Evolutionary conservation across 352 stramenopile genomes (phyloP), one percentile per base, ranked within the genome.

Genomic region (Achlya hypogyna): DNA sequence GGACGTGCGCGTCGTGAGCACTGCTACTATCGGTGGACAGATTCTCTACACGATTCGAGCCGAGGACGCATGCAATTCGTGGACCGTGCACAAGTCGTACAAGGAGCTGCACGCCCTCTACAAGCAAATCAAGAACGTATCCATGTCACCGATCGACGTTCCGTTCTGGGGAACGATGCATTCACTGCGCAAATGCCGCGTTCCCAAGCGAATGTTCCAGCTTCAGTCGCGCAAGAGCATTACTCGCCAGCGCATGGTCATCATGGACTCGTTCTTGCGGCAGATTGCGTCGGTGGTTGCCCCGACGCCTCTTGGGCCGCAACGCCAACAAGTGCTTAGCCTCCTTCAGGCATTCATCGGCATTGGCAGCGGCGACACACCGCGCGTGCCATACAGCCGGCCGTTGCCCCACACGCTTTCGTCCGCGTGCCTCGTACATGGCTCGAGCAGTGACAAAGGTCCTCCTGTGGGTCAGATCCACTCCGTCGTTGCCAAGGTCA

Each of bases 201-300:
- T 88, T 40, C 79, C 80, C 9, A 86, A 78, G 62, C 80, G 77
- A 29, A 67, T 84, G 32, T 77, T 88, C 53, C 60, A 49, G 28
- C 35, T 67, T 4, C 71, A 79, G 58, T 85, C 77, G 22, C 72
- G 77, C 63, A 78, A 74, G 29, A 75, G 77, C 12, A 64, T 87
- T 22, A 78, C 75, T 35, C 72, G 79, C 12, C 80, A 88, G 72
- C 75, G 79, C 23, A 75, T 76, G 43, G 75, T 84, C 2, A 74
- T 86, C n/a, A 87, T 86, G 53, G 80, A 88, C 68, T 87, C 81
- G 69, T 84, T 87, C 31, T 71, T 89, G 53, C 73, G 78, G 10
- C 81, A 89, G 51, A 87, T 78, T 12, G 78, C 78, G 12, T 77
- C 79, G 45, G 63, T 89, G 22, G 77, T 86, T 18, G 69, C 76